Evolutionary conservation across 345 rosid genomes (phyloP).

Genomic region (Hibiscus trionum): DNA sequence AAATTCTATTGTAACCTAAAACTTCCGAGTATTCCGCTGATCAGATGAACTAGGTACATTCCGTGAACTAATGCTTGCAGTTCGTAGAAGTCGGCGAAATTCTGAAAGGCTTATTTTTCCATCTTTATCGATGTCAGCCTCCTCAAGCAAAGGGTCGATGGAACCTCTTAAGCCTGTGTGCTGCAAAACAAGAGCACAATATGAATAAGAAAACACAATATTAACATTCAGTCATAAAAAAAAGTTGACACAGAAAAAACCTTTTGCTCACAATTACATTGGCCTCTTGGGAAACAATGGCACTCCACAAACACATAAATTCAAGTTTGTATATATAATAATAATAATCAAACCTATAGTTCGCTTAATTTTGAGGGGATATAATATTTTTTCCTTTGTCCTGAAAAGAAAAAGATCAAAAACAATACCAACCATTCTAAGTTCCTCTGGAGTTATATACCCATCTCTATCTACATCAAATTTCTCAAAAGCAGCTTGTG

Average conservation of each 20-base stretch:
- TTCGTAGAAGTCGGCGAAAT: constrained; percentile 82
- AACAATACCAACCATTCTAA: constrained; percentile 55
- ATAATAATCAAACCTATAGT: not conserved
- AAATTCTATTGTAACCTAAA: constrained; percentile 19
- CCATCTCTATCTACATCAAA: constrained; percentile 92
- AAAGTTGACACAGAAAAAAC: not conserved
- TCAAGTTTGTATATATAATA: not conserved
- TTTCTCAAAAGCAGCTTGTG: constrained; percentile 86
- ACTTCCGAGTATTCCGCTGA: constrained; percentile 24
- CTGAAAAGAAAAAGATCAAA: not conserved
- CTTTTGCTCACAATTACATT: not conserved
- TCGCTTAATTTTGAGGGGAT: not conserved
- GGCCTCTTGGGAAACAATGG: not conserved
- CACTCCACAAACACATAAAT: not conserved
- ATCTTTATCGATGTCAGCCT: constrained; percentile 90
- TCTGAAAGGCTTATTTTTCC: constrained; percentile 85
- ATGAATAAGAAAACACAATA: not conserved
- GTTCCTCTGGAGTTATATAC: constrained; percentile 89
- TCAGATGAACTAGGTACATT: constrained; percentile 46
- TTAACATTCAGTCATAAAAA: not conserved
- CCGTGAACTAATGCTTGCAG: constrained; percentile 69
- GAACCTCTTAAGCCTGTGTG: constrained; percentile 89
- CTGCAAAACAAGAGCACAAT: constrained; percentile 29
- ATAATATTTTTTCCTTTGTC: not conserved
- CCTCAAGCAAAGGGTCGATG: constrained; percentile 84